Evolutionary conservation across 2,329 filamentous ascomycete species (phyloP), one percentile per base, ranked within the genome.

Genomic region (Sphaerostilbella broomeana): DNA sequence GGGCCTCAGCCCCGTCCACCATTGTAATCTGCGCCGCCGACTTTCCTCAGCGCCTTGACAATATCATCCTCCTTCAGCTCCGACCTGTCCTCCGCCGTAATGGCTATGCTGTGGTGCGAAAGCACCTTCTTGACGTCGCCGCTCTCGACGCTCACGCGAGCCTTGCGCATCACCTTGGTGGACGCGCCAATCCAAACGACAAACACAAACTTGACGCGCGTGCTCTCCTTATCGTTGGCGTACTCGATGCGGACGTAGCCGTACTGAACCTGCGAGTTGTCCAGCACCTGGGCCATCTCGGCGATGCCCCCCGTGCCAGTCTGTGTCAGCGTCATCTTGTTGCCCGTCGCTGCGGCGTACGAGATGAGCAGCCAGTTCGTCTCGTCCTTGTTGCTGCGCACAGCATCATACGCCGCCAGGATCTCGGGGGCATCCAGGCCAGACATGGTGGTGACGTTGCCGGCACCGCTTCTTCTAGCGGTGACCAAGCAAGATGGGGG

Each of bases 21-120:
- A 53, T 84, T 80, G 69, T 84, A 85, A 60, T 84, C 81, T 12
- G 80, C 80, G 21, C 81, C 81, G 40, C 81, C 81, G 4, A 75
- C 79, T 64, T 75, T 80, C 58, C 80, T 65, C 61, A 84, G 60
- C 53, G 72, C 63, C 44, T 69, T 58, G 12, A 83, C 75, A 36
- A 85, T 70, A 15, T 80, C 77, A 46, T 65, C 63, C 61, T 79
- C 75, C 13, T 75, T 71, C 40, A 85, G 58, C 53, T 85, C 81
- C 19, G 62, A 60, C 59, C 64, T 69, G 51, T 81, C 76, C 44
- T 68, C 64, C 3, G 78, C 76, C 52, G 81, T 77, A 35, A 84
- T 68, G 53, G 77, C 70, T 44, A 83, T 73, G 57, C 75, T 79
- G 57, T 82, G 76, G 55, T 82, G 79, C n/a, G 65, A 58, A 47